A percentile compares a stretch with the other conserved stretches of the same genome.
Evolutionary conservation across 768 basidiomycete genomes (phyloP).

Genomic region (Naganishia vishniacii): DNA sequence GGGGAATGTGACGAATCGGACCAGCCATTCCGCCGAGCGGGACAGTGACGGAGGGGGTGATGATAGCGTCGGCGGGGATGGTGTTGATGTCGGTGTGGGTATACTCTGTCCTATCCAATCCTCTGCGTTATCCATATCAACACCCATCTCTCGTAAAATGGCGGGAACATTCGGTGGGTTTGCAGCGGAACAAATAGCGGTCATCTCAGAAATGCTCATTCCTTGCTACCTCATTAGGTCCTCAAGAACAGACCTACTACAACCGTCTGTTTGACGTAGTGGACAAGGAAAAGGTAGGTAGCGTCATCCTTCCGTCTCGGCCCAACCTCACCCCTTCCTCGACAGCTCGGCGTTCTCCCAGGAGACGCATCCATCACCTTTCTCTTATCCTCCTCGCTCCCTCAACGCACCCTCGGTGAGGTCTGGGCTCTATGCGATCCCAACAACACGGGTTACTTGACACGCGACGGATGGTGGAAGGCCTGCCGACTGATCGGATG

Average conservation of each 20-base stretch:
- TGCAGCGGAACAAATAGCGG: background rate
- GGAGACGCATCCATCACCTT: conserved; percentile 85
- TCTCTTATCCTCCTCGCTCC: conserved; percentile 75
- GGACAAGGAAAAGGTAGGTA: conserved; percentile 43
- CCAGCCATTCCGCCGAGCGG: background rate
- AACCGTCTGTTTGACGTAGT: conserved; percentile 43
- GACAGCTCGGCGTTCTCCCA: conserved; percentile 48
- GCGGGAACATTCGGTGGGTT: conserved; percentile 14
- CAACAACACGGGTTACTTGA: conserved; percentile 86
- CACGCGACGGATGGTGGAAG: conserved; percentile 76
- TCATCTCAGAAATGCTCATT: background rate
- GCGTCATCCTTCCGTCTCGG: background rate
- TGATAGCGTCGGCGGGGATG: too few relatives aligned
- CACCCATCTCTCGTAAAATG: background rate
- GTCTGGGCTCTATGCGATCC: conserved; percentile 91
- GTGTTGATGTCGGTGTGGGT: too few relatives aligned
- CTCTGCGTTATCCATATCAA: background rate
- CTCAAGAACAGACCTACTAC: conserved; percentile 46
- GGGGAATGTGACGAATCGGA: conserved; percentile 7
- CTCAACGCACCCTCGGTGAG: conserved; percentile 73
- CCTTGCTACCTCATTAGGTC: conserved; percentile 26
- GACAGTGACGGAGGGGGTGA: background rate
- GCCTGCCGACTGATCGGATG: conserved; percentile 88
- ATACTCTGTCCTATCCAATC: background rate
- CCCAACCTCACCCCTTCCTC: background rate